Evolutionary conservation across 228 moss, liverwort and hornwort species (phyloP), one percentile per base, ranked within the genome.

Genomic region (Sphagnum fallax): DNA sequence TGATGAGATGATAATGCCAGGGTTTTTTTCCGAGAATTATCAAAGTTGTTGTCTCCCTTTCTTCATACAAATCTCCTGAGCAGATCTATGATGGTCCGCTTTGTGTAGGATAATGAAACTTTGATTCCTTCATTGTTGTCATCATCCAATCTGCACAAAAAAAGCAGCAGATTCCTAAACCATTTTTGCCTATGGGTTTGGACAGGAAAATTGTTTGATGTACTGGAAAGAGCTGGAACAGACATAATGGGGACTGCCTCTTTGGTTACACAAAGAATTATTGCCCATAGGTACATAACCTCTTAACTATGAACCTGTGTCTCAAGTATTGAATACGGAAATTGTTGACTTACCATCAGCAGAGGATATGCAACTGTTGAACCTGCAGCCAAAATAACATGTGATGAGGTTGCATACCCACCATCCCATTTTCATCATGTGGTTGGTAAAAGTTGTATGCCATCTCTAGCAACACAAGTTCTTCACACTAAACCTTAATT

Each of bases 121-220:
- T 62, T 47, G 47, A 62, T 16, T 62, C 15, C 1, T 4, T 62
- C 18, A 57, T 13, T 47, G 8, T 3, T 9, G 8, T 10, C 48
- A 53, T 10, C 6, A 13, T 48, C 63, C 5, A 47, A 11, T 48
- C 14, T 60, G 6, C 47, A 62, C 6, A 16, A 8, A 9, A 49
- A 5, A 48, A 65, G 50, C 1, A 0, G 6, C 9, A 5, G 48
- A 65, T 65, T 48, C 4, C 1, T 13, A 65, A 32, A 49, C 6
- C 4, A 4, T 12, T 13, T 65, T 7, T 63, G 61, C 12, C 51
- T 6, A 11, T 63, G 52, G 4, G 47, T 5, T 49, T 70, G 16
- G 69, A 14, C 84, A 86, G 85, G 80, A 51, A 81, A 62, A 49
- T 63, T 87, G 48, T 87, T 87, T 53, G 87, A 87, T 73, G 83